Percentiles rank a stretch among this genome's conserved stretches.
phyloP scores from a whole-genome alignment of 345 rosid genomes.

The Moricandia arvensis region DNA sequence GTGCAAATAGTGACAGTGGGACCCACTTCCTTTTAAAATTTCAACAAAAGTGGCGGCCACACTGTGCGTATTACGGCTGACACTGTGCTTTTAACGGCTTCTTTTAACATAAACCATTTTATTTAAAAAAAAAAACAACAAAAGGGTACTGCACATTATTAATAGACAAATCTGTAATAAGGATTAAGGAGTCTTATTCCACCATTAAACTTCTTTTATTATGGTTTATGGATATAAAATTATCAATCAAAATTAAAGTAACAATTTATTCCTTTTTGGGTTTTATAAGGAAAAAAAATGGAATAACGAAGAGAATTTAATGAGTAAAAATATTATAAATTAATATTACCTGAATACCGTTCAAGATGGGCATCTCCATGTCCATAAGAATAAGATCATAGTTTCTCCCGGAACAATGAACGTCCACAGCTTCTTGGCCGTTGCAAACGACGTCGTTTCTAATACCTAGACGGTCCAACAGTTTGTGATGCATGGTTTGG shows the following conservation, averaged over 20 bases:
- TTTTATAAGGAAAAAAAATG: not conserved
- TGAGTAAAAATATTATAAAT: not conserved
- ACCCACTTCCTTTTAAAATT: too few species aligned
- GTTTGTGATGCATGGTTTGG: constrained; percentile 50
- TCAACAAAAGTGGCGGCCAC: too few species aligned
- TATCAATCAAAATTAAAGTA: not conserved
- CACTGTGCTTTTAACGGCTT: too few species aligned
- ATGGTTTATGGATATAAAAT: not conserved
- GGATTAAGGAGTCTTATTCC: not conserved
- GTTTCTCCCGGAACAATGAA: constrained; percentile 50
- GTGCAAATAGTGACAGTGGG: too few species aligned
- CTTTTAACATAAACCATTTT: too few species aligned
- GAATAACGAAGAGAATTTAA: not conserved
- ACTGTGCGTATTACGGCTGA: too few species aligned
- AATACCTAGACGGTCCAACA: constrained; percentile 55
- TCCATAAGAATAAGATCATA: constrained; percentile 91
- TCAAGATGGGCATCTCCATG: constrained; percentile 86
- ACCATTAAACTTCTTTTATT: not conserved
- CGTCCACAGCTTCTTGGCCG: constrained; percentile 76
- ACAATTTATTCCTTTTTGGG: not conserved
- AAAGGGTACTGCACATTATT: not conserved
- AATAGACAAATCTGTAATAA: not conserved
- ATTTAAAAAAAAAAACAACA: too few species aligned
- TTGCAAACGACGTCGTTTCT: constrained; percentile 48
- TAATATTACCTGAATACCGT: constrained; percentile 65